A percentile compares a stretch with the other conserved stretches of the same genome.
Evolutionary conservation across 176 grass and related monocot species (phyloP).

Genomic region (Luzula sylvatica): DNA sequence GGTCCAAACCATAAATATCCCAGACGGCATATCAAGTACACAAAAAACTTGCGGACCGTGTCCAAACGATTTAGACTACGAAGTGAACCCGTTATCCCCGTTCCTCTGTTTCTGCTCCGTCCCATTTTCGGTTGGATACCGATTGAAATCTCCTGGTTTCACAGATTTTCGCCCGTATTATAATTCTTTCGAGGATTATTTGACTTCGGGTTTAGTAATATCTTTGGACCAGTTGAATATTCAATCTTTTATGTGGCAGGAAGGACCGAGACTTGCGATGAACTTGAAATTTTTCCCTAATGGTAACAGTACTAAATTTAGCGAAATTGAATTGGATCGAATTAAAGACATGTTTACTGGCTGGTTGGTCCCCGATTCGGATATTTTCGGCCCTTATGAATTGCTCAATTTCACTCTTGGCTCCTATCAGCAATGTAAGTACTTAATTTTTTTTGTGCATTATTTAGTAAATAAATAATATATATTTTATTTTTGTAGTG

Average conservation of each 20-base stretch:
- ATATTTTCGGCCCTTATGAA: conserved; percentile 95
- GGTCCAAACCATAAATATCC: conserved; percentile 4
- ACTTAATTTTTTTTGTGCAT: conserved; percentile 1
- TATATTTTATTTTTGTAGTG: conserved; percentile 27
- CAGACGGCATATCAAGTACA: conserved; percentile 11
- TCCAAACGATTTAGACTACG: conserved; percentile 29
- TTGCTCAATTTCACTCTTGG: conserved; percentile 75
- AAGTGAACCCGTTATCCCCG: conserved; percentile 50
- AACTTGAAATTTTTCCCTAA: conserved; percentile 70
- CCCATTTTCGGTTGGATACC: conserved; percentile 62
- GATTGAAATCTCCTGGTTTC: conserved; percentile 90
- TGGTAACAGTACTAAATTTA: conserved; percentile 43
- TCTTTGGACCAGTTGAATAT: conserved; percentile 54
- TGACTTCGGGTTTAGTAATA: conserved; percentile 35
- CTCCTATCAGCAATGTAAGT: conserved; percentile 47
- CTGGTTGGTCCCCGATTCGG: conserved; percentile 73
- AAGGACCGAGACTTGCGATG: conserved; percentile 73
- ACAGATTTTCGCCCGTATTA: conserved; percentile 57
- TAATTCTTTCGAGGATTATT: conserved; percentile 34
- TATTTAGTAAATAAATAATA: conserved; percentile 1
- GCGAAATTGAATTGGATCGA: conserved; percentile 41
- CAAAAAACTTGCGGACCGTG: conserved; percentile 30
- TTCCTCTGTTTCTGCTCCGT: conserved; percentile 53
- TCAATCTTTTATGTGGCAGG: conserved; percentile 56
- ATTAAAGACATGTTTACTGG: conserved; percentile 46